A percentile compares a stretch with the other conserved stretches of the same genome.
Conservation (phyloP, 495 filamentous ascomycete species). For the Penicillium flavigenum region DNA sequence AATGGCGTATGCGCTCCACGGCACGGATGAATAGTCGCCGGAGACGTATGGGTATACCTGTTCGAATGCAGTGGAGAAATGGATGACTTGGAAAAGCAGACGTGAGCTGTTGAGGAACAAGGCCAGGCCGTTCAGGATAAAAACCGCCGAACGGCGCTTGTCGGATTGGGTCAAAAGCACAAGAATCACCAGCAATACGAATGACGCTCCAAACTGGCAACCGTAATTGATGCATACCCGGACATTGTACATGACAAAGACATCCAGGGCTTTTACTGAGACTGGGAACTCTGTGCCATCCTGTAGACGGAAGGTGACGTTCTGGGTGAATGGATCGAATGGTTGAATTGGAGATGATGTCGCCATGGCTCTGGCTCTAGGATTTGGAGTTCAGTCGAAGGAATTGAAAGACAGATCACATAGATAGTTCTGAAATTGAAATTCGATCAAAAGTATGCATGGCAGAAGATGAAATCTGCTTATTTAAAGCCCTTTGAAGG, state of each 20-base stretch:
- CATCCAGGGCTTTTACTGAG: slow-evolving; percentile 48
- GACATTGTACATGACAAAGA: slow-evolving; percentile 49
- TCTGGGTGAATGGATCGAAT: slow-evolving; percentile 61
- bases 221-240: slow-evolving; percentile 66
- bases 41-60: slow-evolving; percentile 59
- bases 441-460: background rate
- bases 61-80: slow-evolving; percentile 57
- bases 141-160: slow-evolving; percentile 61
- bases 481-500: background rate
- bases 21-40: slow-evolving; percentile 55
- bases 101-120: slow-evolving; percentile 61
- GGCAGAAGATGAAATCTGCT: background rate
- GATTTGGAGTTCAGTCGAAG: background rate
- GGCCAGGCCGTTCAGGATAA: slow-evolving; percentile 62
- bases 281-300: slow-evolving; percentile 56
- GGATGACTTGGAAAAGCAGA: slow-evolving; percentile 56
- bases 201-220: slow-evolving; percentile 69
- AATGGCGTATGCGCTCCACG: slow-evolving; percentile 44
- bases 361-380: background rate
- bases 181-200: slow-evolving; percentile 65
- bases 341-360: slow-evolving; percentile 10
- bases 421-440: background rate
- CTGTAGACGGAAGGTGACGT: slow-evolving; percentile 49
- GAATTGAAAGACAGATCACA: background rate
- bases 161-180: slow-evolving; percentile 60